These are phyloP conservation scores for Aaosphaeria pasadenensis DNA, from an alignment of 2,329 filamentous ascomycete species.

Conservation along the genomic window DNA sequence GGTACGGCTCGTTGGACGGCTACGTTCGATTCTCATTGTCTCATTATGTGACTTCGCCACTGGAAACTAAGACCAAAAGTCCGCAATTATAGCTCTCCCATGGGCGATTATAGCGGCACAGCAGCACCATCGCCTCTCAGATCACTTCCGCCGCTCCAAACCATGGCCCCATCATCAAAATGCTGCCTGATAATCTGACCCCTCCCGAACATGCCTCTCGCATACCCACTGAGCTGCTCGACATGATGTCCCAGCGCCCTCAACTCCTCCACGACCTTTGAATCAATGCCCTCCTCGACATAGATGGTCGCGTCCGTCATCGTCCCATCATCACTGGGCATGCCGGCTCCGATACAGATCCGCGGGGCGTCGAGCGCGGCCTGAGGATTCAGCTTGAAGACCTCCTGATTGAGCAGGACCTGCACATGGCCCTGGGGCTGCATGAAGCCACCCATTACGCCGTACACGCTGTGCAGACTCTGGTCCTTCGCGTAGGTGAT, in stretches of 20 bases:
- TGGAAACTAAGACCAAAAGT: too few species aligned
- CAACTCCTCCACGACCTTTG: constrained; percentile 66
- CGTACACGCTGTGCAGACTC: constrained; percentile 79
- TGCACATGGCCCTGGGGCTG: constrained; percentile 96
- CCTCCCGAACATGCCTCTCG: constrained; percentile 71
- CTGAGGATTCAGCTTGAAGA: constrained; percentile 79
- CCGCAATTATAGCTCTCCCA: too few species aligned
- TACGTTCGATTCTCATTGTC: too few species aligned
- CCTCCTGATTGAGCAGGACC: constrained; percentile 83
- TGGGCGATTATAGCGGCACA: constrained; percentile 41
- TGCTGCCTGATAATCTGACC: constrained; percentile 83
- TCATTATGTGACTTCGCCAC: too few species aligned
- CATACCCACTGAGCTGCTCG: constrained; percentile 62
- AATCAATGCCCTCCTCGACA: constrained; percentile 77
- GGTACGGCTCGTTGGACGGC: too few species aligned
- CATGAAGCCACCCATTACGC: constrained; percentile 98
- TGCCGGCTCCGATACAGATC: constrained; percentile 79
- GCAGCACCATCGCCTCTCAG: constrained; percentile 76
- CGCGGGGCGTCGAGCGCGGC: constrained; percentile 85
- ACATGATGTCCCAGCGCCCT: constrained; percentile 70
- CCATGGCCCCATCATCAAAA: constrained; percentile 67
- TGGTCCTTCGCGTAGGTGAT: constrained; percentile 74
- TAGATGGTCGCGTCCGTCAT: constrained; percentile 65
- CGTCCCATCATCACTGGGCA: constrained; percentile 58
- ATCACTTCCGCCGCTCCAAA: constrained; percentile 91